Evolutionary conservation across 306 rosid species (phyloP).

Genomic region (Parietaria judaica): DNA sequence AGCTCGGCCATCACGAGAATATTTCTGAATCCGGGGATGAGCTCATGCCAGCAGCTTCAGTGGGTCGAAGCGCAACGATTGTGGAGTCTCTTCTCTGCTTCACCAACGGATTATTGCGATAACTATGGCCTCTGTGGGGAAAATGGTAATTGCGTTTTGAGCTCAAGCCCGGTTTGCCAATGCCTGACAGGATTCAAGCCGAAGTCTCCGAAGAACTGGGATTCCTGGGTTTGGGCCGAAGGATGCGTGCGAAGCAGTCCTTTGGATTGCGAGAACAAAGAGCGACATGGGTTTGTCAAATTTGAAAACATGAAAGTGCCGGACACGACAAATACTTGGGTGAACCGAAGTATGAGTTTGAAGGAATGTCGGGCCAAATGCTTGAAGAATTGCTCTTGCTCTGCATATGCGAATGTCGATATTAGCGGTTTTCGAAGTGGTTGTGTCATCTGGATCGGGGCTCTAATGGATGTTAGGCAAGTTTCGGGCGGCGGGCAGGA

Average conservation of each 20-base stretch:
- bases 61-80: constrained; percentile 1
- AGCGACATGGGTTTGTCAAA: constrained; percentile 28
- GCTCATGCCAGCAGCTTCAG: constrained; percentile 6
- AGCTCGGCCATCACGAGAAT: constrained; percentile 26
- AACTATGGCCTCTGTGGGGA: constrained; percentile 37
- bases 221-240: constrained; percentile 31
- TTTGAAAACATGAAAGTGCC: constrained; percentile 33
- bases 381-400: constrained; percentile 43
- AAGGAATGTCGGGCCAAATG: not conserved
- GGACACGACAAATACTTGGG: constrained; percentile 36
- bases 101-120: constrained; percentile 20
- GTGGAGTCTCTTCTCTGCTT: not conserved
- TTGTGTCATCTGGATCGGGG: constrained; percentile 48
- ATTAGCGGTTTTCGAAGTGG: constrained; percentile 45
- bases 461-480: constrained; percentile 29
- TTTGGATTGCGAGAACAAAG: constrained; percentile 29
- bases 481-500: constrained; percentile 19
- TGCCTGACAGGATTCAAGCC: constrained; percentile 51
- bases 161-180: constrained; percentile 34
- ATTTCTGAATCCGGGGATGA: constrained; percentile 25
- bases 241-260: constrained; percentile 34
- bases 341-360: constrained; percentile 23
- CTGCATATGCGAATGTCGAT: constrained; percentile 39
- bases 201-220: constrained; percentile 34
- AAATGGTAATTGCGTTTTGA: constrained; percentile 30